Conservation (phyloP, 108 stramenopile species). For the Hondaea fermentalgiana region DNA sequence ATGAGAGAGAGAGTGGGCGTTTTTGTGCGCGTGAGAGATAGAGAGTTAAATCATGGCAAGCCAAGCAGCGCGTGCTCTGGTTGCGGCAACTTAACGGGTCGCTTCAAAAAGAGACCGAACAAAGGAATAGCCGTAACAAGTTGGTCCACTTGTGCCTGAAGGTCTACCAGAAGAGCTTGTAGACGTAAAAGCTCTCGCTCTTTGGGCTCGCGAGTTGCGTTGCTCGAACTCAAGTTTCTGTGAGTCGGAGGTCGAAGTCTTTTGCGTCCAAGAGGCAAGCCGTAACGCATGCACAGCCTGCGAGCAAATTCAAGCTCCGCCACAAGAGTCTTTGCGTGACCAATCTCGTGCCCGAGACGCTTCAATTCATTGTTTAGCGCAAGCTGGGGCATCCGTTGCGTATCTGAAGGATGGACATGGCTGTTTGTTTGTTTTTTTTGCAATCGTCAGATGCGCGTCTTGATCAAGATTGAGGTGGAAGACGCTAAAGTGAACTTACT, state of each 20-base stretch:
- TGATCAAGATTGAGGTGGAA: too few relatives aligned
- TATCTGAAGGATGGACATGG: background rate
- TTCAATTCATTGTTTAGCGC: background rate
- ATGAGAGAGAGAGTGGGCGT: too few relatives aligned
- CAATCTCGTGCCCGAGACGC: background rate
- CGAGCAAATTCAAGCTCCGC: background rate
- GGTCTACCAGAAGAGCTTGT: background rate
- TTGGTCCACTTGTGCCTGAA: background rate
- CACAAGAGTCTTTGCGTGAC: background rate
- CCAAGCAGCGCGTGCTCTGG: background rate
- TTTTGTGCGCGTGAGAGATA: too few relatives aligned
- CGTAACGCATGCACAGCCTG: background rate
- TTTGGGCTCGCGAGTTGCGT: background rate
- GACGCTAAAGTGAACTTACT: too few relatives aligned
- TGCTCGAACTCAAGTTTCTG: background rate
- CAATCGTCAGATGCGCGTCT: background rate
- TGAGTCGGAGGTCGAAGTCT: background rate
- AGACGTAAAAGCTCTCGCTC: background rate
- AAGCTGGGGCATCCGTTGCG: background rate
- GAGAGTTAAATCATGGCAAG: background rate
- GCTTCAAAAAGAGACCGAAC: background rate
- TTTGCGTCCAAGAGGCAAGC: background rate
- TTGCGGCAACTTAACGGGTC: background rate
- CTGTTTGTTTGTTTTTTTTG: background rate
- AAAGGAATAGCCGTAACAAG: background rate